Evolutionary conservation across 192 early-diverging fungal genomes (phyloP).

Genomic region (Podila verticillata): DNA sequence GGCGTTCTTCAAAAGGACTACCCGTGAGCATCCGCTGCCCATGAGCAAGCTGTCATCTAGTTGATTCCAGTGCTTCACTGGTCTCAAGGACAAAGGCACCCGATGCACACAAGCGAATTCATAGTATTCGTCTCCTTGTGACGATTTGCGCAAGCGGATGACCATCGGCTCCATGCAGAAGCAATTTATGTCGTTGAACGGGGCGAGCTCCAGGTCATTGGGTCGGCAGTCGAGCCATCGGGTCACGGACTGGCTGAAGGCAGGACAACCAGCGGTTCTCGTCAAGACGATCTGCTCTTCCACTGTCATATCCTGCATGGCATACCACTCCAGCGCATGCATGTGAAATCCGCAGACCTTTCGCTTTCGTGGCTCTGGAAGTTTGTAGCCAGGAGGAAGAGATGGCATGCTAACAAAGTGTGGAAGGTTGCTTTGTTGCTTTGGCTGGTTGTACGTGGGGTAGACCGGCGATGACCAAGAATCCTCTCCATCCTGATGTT

Average conservation of each 20-base stretch:
- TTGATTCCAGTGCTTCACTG: neutral
- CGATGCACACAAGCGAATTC: neutral
- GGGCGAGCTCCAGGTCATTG: constrained; percentile 13
- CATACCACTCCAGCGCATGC: constrained; percentile 44
- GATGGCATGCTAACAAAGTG: no score
- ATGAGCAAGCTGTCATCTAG: neutral
- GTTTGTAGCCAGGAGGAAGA: no score
- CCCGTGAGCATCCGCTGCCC: neutral
- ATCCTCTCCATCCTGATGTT: neutral
- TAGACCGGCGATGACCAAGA: neutral
- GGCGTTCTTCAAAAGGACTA: neutral
- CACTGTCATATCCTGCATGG: constrained; percentile 4
- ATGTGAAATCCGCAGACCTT: constrained; percentile 50
- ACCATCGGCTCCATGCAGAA: constrained; percentile 23
- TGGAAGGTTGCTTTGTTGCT: no score
- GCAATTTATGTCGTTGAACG: constrained; percentile 24
- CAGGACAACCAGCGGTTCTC: constrained; percentile 22
- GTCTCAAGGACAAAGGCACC: neutral
- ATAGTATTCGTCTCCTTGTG: neutral
- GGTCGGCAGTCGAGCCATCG: constrained; percentile 23
- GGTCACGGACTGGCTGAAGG: constrained; percentile 34
- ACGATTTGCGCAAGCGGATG: neutral
- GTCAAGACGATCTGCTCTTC: constrained; percentile 2
- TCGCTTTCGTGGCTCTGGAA: neutral
- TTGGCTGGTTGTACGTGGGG: neutral